phyloP scores from a whole-genome alignment of 805 yeast species.

The Jamesozyma rosinii region DNA sequence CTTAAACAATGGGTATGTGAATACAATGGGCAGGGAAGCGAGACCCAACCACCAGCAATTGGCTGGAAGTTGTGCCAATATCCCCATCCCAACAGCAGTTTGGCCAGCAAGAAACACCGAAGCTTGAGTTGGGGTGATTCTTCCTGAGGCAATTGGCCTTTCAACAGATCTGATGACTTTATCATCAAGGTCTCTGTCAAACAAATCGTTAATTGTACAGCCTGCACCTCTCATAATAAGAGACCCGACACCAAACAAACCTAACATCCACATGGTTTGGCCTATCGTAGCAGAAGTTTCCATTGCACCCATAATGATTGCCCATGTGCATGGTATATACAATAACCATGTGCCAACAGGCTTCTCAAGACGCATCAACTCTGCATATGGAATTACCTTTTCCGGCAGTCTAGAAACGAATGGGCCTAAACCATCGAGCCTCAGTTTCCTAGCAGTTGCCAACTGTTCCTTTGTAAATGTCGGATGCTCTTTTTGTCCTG shows the following conservation, averaged over 20 bases:
- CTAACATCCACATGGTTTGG: conserved; percentile 51
- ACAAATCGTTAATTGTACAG: conserved; percentile 85
- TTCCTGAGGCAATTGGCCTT: conserved; percentile 88
- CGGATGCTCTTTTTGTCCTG: neutral
- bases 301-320: conserved; percentile 82
- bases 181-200: conserved; percentile 74
- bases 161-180: conserved; percentile 81
- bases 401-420: conserved; percentile 57
- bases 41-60: conserved; percentile 81
- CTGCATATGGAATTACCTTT: conserved; percentile 80
- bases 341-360: conserved; percentile 92
- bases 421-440: conserved; percentile 42
- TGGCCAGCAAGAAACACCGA: conserved; percentile 62
- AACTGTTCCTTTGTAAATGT: conserved; percentile 25
- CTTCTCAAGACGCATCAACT: conserved; percentile 80
- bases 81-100: conserved; percentile 60
- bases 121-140: conserved; percentile 66
- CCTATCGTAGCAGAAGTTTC: conserved; percentile 58
- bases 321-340: conserved; percentile 84
- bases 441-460: conserved; percentile 38
- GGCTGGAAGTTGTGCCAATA: conserved; percentile 63
- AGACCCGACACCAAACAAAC: conserved; percentile 75
- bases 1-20: conserved; percentile 86
- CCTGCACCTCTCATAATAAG: conserved; percentile 96
- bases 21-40: conserved; percentile 66